Evolutionary conservation across 768 basidiomycete genomes (phyloP), one percentile per base, ranked within the genome.

Genomic region (Lactarius indigo): DNA sequence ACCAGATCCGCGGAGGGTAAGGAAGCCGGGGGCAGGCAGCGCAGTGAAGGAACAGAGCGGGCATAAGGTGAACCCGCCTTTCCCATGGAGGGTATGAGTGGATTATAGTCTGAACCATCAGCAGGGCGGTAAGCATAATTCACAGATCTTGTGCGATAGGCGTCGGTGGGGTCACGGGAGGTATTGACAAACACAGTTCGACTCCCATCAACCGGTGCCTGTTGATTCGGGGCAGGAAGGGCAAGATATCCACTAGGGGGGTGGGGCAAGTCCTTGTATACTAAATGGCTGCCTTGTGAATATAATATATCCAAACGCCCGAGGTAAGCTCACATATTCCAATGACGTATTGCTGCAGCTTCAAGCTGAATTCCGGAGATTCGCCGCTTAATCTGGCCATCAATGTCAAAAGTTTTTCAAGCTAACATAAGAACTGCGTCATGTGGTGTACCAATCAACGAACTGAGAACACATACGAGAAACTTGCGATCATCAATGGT

Each of bases 1-100:
- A 94, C 81, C 8, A 89, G 75, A 4, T 81, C 83, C 20, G 91
- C 76, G 68, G 90, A 87, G 1, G 90, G 90, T 55, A 91, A 82
- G 12, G 79, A 76, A 20, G 79, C 73, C 26, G 73, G 75, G 0
- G 85, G 81, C 5, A 77, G 71, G 59, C 78, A 67, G 63, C 77
- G 83, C 30, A 75, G 76, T 4, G 84, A 79, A 37, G 88, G 80
- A 18, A 90, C 87, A 26, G 86, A 83, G 57, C 87, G 85, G 9
- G 89, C 89, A 71, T 79, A 79, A 3, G 79, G 76, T 31, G 71
- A 74, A 33, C 75, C 69, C 0, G 80, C 77, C 47, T 71, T 74
- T 35, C 80, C 80, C 26, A 81, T 66, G 10, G 66, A 54, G 9
- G 78, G 79, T 1, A 71, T 47, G 37, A 75, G 66, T 2, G 68